phyloP scores from a whole-genome alignment of 306 rosid genomes.

The Bauhinia variegata region DNA sequence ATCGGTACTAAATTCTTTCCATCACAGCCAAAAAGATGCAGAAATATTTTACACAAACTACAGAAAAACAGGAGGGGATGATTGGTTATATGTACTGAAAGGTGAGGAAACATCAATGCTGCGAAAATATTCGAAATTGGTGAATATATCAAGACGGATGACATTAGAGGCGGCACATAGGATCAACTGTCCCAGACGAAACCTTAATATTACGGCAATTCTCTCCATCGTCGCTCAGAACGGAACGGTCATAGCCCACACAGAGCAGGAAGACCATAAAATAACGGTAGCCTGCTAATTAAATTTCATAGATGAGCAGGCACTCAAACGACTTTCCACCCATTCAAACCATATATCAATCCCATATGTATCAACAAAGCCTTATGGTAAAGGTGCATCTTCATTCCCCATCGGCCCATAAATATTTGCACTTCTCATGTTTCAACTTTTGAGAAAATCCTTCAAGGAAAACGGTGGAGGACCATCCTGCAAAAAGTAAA shows the following conservation, averaged over 20 bases:
- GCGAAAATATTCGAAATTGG: slow-evolving; percentile 10
- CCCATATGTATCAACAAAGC: slow-evolving; percentile 36
- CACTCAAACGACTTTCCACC: too few species aligned
- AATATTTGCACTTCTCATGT: slow-evolving; percentile 29
- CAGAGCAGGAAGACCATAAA: slow-evolving; percentile 31
- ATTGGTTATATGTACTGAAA: slow-evolving; percentile 9
- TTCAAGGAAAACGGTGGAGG: slow-evolving; percentile 64
- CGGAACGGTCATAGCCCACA: slow-evolving; percentile 32
- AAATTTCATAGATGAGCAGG: slow-evolving; percentile 26
- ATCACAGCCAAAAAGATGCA: slow-evolving; percentile 22
- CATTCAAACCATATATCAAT: slow-evolving; percentile 40
- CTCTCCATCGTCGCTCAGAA: slow-evolving; percentile 18
- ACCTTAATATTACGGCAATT: slow-evolving; percentile 18
- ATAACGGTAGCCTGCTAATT: slow-evolving; percentile 34
- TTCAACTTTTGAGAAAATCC: slow-evolving; percentile 75
- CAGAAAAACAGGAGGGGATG: slow-evolving; percentile 1
- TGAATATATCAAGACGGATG: slow-evolving; percentile 15
- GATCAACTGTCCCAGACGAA: slow-evolving; percentile 28
- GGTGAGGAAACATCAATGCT: slow-evolving; percentile 6
- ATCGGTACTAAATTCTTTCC: neutral
- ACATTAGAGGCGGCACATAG: slow-evolving; percentile 26
- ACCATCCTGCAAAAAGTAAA: slow-evolving; percentile 63
- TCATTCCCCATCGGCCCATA: slow-evolving; percentile 18
- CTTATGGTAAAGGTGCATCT: slow-evolving; percentile 36
- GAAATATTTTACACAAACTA: slow-evolving; percentile 15